Conservation (phyloP, 768 basidiomycete genomes). For the Auricularia cornea region DNA sequence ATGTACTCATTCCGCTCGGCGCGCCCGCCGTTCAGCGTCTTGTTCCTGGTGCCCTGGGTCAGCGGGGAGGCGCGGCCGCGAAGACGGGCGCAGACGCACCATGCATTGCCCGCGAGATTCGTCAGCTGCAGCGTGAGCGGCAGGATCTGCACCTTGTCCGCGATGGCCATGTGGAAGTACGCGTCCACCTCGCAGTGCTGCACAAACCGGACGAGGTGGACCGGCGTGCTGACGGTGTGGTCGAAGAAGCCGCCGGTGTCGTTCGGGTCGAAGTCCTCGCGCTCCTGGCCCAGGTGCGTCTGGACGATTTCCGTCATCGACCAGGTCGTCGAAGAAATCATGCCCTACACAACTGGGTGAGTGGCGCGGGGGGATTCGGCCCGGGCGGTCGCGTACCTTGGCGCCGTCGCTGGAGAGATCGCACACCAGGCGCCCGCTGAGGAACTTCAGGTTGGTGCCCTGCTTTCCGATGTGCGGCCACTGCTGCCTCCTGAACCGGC, state of each 20-base stretch:
- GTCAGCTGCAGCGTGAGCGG: constrained; percentile 91
- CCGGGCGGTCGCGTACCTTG: constrained; percentile 47
- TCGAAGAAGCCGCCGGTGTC: constrained; percentile 91
- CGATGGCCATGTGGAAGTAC: constrained; percentile 96
- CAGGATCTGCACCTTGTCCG: constrained; percentile 85
- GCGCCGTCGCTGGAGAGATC: constrained; percentile 93
- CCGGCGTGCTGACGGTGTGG: constrained; percentile 64
- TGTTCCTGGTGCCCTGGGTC: constrained; percentile 59
- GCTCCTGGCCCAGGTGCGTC: constrained; percentile 74
- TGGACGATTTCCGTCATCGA: constrained; percentile 95
- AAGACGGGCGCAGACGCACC: constrained; percentile 41
- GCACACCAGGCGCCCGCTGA: constrained; percentile 80
- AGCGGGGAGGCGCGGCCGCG: background rate
- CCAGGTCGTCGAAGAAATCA: constrained; percentile 98
- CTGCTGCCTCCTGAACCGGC: constrained; percentile 75
- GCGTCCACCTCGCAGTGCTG: constrained; percentile 93
- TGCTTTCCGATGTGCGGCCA: constrained; percentile 78
- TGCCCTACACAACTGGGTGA: constrained; percentile 45
- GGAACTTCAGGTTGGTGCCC: constrained; percentile 73
- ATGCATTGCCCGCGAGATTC: constrained; percentile 92
- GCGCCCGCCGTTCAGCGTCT: constrained; percentile 92
- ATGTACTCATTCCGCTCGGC: constrained; percentile 99
- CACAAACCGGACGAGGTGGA: constrained; percentile 77
- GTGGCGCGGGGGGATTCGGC: background rate
- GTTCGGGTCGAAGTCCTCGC: constrained; percentile 94